Conservation (phyloP, 306 rosid species). For the Sphenostylis stenocarpa region DNA sequence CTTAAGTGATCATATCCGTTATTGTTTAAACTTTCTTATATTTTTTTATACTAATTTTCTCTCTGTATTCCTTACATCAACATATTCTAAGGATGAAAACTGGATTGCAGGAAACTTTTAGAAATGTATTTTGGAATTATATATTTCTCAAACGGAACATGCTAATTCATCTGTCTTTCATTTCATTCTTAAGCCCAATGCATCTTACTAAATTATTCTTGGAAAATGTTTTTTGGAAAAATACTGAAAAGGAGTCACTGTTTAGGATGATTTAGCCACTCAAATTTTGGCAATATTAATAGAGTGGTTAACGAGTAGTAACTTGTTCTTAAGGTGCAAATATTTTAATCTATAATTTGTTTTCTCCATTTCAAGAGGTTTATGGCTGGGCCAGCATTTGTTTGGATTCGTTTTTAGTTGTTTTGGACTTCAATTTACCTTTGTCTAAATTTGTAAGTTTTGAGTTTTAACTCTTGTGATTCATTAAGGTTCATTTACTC, state of each 20-base stretch:
- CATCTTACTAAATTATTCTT: constrained; percentile 1
- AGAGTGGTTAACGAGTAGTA: background rate
- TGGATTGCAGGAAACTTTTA: background rate
- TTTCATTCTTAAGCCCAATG: background rate
- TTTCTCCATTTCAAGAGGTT: background rate
- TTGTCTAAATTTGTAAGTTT: background rate
- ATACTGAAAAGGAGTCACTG: background rate
- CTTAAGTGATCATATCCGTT: constrained; percentile 11
- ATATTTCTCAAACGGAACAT: background rate
- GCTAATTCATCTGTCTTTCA: background rate
- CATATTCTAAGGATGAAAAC: background rate
- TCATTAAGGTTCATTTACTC: background rate
- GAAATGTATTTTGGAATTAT: background rate
- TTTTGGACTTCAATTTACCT: constrained; percentile 6
- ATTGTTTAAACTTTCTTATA: constrained; percentile 12
- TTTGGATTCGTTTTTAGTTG: constrained; percentile 9
- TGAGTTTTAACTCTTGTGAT: constrained; percentile 1
- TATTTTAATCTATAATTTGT: background rate
- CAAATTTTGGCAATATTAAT: background rate
- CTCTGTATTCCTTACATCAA: background rate
- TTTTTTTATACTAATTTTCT: background rate
- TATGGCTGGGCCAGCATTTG: background rate
- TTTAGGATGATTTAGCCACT: background rate
- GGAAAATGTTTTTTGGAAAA: background rate
- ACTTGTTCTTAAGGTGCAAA: background rate